Conservation (phyloP, 768 basidiomycete species). For the Tylopilus sp. region DNA sequence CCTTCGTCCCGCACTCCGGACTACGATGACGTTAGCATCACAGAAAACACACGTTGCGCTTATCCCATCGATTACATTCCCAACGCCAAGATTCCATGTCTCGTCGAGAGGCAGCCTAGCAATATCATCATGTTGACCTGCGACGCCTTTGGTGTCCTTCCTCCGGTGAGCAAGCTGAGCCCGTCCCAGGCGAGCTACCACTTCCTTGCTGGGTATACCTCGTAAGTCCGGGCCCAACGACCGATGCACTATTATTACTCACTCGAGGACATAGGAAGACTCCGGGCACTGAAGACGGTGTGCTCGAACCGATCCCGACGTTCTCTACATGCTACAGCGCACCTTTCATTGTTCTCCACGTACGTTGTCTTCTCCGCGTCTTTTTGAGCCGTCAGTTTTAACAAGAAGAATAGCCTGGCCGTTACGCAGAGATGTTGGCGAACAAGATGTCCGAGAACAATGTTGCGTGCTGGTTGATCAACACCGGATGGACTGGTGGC, state of each 20-base stretch:
- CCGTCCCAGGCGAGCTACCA: constrained; percentile 97
- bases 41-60: constrained; percentile 98
- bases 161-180: constrained; percentile 89
- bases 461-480: constrained; percentile 97
- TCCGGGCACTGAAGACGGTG: constrained; percentile 97
- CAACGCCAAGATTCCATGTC: constrained; percentile 92
- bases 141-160: constrained; percentile 97
- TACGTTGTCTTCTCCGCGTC: constrained; percentile 31
- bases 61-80: constrained; percentile 98
- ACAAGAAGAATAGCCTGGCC: constrained; percentile 57
- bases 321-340: constrained; percentile 99
- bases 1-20: constrained; percentile 79
- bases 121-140: constrained; percentile 98
- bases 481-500: constrained; percentile 97
- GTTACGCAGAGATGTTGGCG: constrained; percentile 97
- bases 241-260: background rate
- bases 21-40: constrained; percentile 95
- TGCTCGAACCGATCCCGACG: constrained; percentile 96
- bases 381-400: constrained; percentile 2
- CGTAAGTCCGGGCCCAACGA: constrained; percentile 43
- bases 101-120: constrained; percentile 80
- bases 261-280: constrained; percentile 64
- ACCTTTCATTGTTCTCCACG: constrained; percentile 98
- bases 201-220: constrained; percentile 95
- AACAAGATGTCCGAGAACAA: constrained; percentile 87